These are phyloP conservation scores for Exophiala mesophila DNA, from an alignment of 2,329 filamentous ascomycete genomes.

Conservation along the genomic window DNA sequence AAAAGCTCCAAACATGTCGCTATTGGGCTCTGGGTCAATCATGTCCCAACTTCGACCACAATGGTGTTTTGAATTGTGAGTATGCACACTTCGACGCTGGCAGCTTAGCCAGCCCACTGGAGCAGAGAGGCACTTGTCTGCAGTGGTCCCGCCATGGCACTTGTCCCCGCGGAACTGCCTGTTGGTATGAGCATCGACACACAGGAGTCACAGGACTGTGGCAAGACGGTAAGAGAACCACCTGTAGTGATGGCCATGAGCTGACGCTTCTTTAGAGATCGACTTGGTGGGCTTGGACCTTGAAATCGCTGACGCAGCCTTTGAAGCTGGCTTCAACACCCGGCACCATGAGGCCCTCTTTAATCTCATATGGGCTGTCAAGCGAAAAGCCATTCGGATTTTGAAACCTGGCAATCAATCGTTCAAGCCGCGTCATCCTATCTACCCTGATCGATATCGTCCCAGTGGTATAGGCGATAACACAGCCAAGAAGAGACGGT, in stretches of 20 bases:
- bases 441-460: slow-evolving; percentile 27
- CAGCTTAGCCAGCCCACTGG: slow-evolving; percentile 11
- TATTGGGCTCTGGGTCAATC: slow-evolving; percentile 24
- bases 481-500: slow-evolving; percentile 17
- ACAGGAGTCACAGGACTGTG: slow-evolving; percentile 23
- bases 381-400: slow-evolving; percentile 12
- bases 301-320: slow-evolving; percentile 21
- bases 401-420: background rate
- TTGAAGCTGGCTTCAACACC: slow-evolving; percentile 21
- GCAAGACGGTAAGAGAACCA: slow-evolving; percentile 20
- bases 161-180: slow-evolving; percentile 15
- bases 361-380: slow-evolving; percentile 25
- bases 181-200: slow-evolving; percentile 24
- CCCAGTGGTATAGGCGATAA: slow-evolving; percentile 19
- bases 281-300: slow-evolving; percentile 20
- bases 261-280: too few relatives aligned
- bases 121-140: slow-evolving; percentile 25
- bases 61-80: slow-evolving; percentile 9
- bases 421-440: slow-evolving; percentile 6
- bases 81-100: slow-evolving; percentile 26
- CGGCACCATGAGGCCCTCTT: slow-evolving; percentile 21
- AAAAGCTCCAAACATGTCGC: slow-evolving; percentile 18
- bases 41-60: slow-evolving; percentile 21
- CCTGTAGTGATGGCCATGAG: too few relatives aligned
- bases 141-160: slow-evolving; percentile 12